A percentile compares a stretch with the other conserved stretches of the same genome.
These are phyloP conservation scores for Penicillium sp. DNA, from an alignment of 2,329 filamentous ascomycete genomes.

Conservation along the genomic window DNA sequence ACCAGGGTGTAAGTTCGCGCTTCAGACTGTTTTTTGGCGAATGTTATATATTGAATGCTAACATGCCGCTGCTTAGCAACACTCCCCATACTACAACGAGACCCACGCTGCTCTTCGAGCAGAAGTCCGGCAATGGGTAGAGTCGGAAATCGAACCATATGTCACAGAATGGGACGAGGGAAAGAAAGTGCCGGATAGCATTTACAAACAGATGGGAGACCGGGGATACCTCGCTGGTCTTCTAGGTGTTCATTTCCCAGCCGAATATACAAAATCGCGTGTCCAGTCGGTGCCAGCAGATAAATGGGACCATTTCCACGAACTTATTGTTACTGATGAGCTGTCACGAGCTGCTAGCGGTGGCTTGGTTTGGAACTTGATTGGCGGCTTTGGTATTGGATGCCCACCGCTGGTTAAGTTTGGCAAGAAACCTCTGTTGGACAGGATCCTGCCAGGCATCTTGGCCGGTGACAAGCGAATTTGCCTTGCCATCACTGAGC, in stretches of 20 bases:
- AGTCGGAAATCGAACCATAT: constrained; percentile 81
- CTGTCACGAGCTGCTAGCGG: constrained; percentile 83
- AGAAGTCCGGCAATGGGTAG: constrained; percentile 90
- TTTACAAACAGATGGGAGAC: constrained; percentile 95
- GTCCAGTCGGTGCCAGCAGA: constrained; percentile 77
- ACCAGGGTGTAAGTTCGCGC: constrained; percentile 70
- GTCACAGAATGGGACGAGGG: constrained; percentile 97
- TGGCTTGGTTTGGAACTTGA: constrained; percentile 93
- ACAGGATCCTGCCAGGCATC: constrained; percentile 85
- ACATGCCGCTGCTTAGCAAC: constrained; percentile 58
- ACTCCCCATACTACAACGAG: constrained; percentile 95
- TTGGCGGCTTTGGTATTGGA: constrained; percentile 95
- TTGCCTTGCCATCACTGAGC: constrained; percentile 95
- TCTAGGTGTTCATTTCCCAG: constrained; percentile 73
- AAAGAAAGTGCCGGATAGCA: constrained; percentile 77
- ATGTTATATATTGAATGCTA: constrained; percentile 7
- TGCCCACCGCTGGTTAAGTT: constrained; percentile 90
- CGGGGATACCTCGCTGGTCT: constrained; percentile 89
- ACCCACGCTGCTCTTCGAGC: constrained; percentile 84
- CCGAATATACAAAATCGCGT: constrained; percentile 64
- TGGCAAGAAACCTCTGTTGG: constrained; percentile 76
- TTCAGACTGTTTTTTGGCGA: neutral
- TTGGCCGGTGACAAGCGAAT: constrained; percentile 93
- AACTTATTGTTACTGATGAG: constrained; percentile 93
- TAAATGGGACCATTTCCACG: constrained; percentile 98